These are phyloP conservation scores for Fonsecaea erecta DNA, from an alignment of 2,329 filamentous ascomycete species.

Conservation along the genomic window DNA sequence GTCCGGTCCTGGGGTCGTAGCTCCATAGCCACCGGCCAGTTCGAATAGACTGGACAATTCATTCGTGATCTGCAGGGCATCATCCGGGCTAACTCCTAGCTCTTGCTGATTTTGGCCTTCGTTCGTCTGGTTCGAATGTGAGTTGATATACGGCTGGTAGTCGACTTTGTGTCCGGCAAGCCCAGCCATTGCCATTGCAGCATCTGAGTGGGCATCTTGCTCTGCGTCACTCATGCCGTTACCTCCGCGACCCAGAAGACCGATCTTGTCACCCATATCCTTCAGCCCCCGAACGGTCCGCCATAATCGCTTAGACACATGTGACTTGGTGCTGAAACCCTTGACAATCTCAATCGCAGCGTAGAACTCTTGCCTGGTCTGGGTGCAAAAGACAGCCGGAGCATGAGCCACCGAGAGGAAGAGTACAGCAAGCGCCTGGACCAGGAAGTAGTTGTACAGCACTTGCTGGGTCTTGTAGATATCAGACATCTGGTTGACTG, in stretches of 20 bases:
- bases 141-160: slow-evolving; percentile 54
- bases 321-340: slow-evolving; percentile 64
- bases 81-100: slow-evolving; percentile 59
- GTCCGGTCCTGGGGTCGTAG: slow-evolving; percentile 41
- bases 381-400: slow-evolving; percentile 62
- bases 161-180: slow-evolving; percentile 67
- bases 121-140: slow-evolving; percentile 37
- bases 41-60: slow-evolving; percentile 68
- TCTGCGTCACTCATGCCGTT: slow-evolving; percentile 40
- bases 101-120: slow-evolving; percentile 38
- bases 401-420: slow-evolving; percentile 69
- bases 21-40: slow-evolving; percentile 60
- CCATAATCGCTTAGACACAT: slow-evolving; percentile 66
- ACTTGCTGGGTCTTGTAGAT: slow-evolving; percentile 68
- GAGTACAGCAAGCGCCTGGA: slow-evolving; percentile 66
- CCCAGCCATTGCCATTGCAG: slow-evolving; percentile 69
- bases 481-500: slow-evolving; percentile 65
- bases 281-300: slow-evolving; percentile 67
- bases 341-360: slow-evolving; percentile 68
- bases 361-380: slow-evolving; percentile 70
- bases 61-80: slow-evolving; percentile 64
- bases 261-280: slow-evolving; percentile 65
- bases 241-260: slow-evolving; percentile 49
- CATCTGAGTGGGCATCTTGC: slow-evolving; percentile 63
- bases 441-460: slow-evolving; percentile 70